Percentiles rank a stretch among this genome's conserved stretches.
Evolutionary conservation across 1,284 basidiomycete species (phyloP).

Genomic region (Somion occarium): DNA sequence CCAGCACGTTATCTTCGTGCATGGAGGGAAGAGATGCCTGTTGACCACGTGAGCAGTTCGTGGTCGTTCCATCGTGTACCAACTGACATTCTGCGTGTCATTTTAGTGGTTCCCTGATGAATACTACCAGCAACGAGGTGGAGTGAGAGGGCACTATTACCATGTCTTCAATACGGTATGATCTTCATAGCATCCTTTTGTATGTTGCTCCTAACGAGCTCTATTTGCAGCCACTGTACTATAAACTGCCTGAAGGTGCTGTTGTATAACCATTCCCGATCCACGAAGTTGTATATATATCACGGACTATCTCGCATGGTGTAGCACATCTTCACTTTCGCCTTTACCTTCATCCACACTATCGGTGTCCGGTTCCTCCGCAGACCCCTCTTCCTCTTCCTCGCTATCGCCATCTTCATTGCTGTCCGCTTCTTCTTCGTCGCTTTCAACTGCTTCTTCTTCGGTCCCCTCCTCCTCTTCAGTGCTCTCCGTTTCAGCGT

Average conservation of each 20-base stretch:
- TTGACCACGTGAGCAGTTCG: constrained; percentile 50
- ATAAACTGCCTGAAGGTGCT: constrained; percentile 51
- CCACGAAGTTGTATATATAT: not conserved
- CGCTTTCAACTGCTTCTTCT: constrained; percentile 25
- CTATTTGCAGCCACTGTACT: constrained; percentile 56
- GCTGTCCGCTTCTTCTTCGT: constrained; percentile 19
- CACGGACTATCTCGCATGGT: constrained; percentile 9
- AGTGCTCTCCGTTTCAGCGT: constrained; percentile 35
- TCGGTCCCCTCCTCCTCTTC: constrained; percentile 26
- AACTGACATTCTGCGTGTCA: constrained; percentile 4
- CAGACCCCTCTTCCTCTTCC: constrained; percentile 25
- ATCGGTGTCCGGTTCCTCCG: constrained; percentile 23
- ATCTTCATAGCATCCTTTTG: constrained; percentile 4
- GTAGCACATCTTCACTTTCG: constrained; percentile 5
- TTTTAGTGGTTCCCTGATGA: constrained; percentile 73
- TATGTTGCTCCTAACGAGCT: constrained; percentile 4
- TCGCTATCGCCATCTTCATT: constrained; percentile 47
- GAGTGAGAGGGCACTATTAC: constrained; percentile 67
- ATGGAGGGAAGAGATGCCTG: constrained; percentile 61
- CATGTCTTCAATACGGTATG: constrained; percentile 71
- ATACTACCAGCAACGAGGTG: constrained; percentile 58
- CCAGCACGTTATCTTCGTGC: constrained; percentile 64
- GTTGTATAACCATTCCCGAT: constrained; percentile 30
- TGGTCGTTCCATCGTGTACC: not conserved
- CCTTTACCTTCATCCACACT: constrained; percentile 20